A percentile compares a stretch with the other conserved stretches of the same genome.
These are phyloP conservation scores for Ganoderma lingzhi DNA, from an alignment of 1,284 basidiomycete genomes.

Conservation along the genomic window DNA sequence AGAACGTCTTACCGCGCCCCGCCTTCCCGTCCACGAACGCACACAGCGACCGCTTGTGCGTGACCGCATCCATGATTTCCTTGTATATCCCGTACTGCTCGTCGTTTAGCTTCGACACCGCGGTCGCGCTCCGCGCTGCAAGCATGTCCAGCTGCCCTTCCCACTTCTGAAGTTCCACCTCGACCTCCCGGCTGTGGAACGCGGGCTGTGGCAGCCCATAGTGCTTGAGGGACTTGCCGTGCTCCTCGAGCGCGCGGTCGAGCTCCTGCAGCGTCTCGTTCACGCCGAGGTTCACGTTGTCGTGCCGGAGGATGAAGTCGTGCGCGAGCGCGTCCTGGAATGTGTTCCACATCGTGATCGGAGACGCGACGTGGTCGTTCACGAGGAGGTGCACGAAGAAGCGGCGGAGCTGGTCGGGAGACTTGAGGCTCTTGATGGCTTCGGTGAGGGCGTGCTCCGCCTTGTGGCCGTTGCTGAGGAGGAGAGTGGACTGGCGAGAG, in stretches of 20 bases:
- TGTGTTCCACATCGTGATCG: conserved; percentile 38
- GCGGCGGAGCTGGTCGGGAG: conserved; percentile 44
- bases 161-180: conserved; percentile 42
- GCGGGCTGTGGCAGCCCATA: conserved; percentile 42
- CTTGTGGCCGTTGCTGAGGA: conserved; percentile 34
- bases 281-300: conserved; percentile 36
- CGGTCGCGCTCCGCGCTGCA: conserved; percentile 33
- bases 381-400: conserved; percentile 46
- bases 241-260: conserved; percentile 34
- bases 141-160: conserved; percentile 26
- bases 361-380: conserved; percentile 40
- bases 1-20: conserved; percentile 50
- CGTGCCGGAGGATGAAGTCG: conserved; percentile 37
- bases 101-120: conserved; percentile 36
- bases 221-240: conserved; percentile 35
- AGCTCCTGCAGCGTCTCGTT: conserved; percentile 38
- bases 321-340: conserved; percentile 45
- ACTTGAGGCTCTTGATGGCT: conserved; percentile 40
- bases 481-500: conserved; percentile 17
- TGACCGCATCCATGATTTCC: conserved; percentile 38
- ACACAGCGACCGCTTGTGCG: conserved; percentile 28
- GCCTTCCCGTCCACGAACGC: conserved; percentile 50
- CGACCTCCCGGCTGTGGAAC: conserved; percentile 38
- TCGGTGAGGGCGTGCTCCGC: conserved; percentile 43
- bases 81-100: conserved; percentile 43